Conservation (phyloP, 169 alveolate species). For the Plasmodium adleri region DNA sequence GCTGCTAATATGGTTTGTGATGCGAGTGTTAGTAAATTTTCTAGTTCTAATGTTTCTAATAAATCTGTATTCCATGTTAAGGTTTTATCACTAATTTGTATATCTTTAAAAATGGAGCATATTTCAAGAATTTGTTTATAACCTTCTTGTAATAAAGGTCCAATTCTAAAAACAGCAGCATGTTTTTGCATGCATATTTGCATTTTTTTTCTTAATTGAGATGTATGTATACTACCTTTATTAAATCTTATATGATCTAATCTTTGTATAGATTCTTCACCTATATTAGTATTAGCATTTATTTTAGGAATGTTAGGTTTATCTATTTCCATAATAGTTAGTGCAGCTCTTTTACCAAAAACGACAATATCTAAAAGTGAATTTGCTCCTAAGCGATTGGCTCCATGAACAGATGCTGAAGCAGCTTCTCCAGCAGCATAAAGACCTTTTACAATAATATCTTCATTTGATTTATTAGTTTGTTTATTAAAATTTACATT, state of each 20-base stretch:
- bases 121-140: constrained; percentile 86
- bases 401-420: constrained; percentile 99
- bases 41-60: constrained; percentile 96
- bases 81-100: constrained; percentile 92
- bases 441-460: constrained; percentile 94
- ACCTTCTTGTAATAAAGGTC: constrained; percentile 92
- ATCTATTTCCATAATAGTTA: constrained; percentile 90
- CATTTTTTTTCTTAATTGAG: constrained; percentile 82
- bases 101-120: constrained; percentile 87
- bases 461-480: constrained; percentile 79
- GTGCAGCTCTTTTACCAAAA: constrained; percentile 97
- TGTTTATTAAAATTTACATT: constrained; percentile 34
- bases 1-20: constrained; percentile 95
- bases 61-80: constrained; percentile 97
- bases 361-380: constrained; percentile 97
- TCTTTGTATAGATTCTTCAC: constrained; percentile 64
- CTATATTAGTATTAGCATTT: constrained; percentile 44
- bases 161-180: constrained; percentile 96
- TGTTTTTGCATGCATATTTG: constrained; percentile 95
- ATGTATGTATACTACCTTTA: constrained; percentile 78
- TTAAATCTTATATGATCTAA: constrained; percentile 47
- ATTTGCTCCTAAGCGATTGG: constrained; percentile 98
- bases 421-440: constrained; percentile 98
- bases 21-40: constrained; percentile 93
- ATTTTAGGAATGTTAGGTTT: constrained; percentile 86